Evolutionary conservation across 139 green algal species (phyloP), one percentile per base, ranked within the genome.

Genomic region (Chlorella sp.): DNA sequence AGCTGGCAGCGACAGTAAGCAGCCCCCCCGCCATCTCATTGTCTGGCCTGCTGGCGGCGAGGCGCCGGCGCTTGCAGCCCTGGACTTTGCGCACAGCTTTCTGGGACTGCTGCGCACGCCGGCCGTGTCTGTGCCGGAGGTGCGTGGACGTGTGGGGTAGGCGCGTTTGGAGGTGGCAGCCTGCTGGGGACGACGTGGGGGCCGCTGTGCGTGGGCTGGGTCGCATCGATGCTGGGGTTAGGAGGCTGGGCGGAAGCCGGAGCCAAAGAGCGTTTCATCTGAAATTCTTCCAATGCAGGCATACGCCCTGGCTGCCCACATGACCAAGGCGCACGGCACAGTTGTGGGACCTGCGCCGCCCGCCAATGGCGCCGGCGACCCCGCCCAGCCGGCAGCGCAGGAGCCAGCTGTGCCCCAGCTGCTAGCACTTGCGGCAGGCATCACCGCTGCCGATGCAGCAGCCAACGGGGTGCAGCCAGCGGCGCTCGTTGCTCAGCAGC

Each of bases 71-170:
- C 82, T 93, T 18, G 62, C 92, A 0, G 90, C 92, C 51, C 82
- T 90, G 4, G 90, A 95, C 62, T 97, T 97, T 86, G 86, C 80
- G 51, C 86, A 89, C 81, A 80, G 87, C 15, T 95, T 98, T 74
- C 93, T 97, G 36, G 86, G 86, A 28, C 85, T 85, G 47, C 73
- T 98, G 23, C 76, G 90, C 32, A 88, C 75, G 26, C 56, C 68
- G 17, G 72, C 25, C 17, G 80, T 90, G 9, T 90, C 84, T 0
- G n/a, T 93, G 38, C 69, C 86, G 12, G 94, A 95, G 81, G 72
- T 86, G 55, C 51, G 44, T 57, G 47, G 4, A 6, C 34, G 18
- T 21, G 56, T 88, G 70, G 38, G 28, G 73, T 5, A 51, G 20
- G n/a, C 32, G 36, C 3, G 28, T 0, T 39, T 56, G 75, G 34